Conservation (phyloP, 2,329 filamentous ascomycete species). For the Helicocarpus griseus region DNA sequence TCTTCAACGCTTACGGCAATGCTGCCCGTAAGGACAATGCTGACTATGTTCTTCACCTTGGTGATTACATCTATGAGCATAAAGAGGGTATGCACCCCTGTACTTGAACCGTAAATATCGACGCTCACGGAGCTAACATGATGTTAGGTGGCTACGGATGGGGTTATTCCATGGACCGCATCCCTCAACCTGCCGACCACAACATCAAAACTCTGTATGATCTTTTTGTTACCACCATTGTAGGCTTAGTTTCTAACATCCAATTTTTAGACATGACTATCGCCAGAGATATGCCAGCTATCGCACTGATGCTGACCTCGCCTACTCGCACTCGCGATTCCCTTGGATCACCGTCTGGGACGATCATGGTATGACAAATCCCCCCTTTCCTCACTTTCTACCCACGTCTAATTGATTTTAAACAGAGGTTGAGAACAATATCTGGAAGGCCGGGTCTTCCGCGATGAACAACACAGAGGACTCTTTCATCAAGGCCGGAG, state of each 20-base stretch:
- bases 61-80: slow-evolving; percentile 58
- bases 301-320: slow-evolving; percentile 52
- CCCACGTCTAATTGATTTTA: background rate
- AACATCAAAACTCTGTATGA: slow-evolving; percentile 39
- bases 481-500: slow-evolving; percentile 50
- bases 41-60: slow-evolving; percentile 50
- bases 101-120: slow-evolving; percentile 2
- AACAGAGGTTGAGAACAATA: slow-evolving; percentile 53
- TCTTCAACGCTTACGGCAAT: slow-evolving; percentile 54
- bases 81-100: slow-evolving; percentile 27
- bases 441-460: slow-evolving; percentile 52
- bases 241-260: slow-evolving; percentile 1
- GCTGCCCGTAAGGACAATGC: slow-evolving; percentile 49
- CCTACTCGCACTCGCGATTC: slow-evolving; percentile 46
- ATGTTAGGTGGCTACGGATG: slow-evolving; percentile 34
- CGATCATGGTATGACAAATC: slow-evolving; percentile 40
- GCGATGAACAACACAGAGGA: slow-evolving; percentile 57
- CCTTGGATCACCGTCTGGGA: slow-evolving; percentile 59
- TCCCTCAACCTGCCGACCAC: slow-evolving; percentile 41
- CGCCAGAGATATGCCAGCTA: slow-evolving; percentile 50
- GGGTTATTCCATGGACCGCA: slow-evolving; percentile 42
- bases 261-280: slow-evolving; percentile 47
- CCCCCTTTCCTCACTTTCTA: background rate
- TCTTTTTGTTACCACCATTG: background rate
- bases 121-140: slow-evolving; percentile 6